Percentiles rank a stretch among this genome's conserved stretches.
Conservation (phyloP, 352 stramenopile genomes). For the Pythium dissimile region DNA sequence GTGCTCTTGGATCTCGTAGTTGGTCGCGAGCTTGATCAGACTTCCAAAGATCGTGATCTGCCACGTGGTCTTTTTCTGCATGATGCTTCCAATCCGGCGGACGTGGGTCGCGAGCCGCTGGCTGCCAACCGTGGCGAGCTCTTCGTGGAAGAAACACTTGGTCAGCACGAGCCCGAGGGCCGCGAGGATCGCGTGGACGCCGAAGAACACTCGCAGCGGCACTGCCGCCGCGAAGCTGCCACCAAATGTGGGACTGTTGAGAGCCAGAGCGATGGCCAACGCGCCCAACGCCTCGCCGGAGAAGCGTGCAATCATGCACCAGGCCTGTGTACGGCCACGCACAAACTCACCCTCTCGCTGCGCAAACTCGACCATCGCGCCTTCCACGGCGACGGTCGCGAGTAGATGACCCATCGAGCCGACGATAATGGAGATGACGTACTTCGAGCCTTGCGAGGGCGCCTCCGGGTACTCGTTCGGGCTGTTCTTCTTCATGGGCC, state of each 20-base stretch:
- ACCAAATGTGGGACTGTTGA: constrained; percentile 9
- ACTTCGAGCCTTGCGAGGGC: neutral
- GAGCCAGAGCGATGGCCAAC: neutral
- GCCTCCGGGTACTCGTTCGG: neutral
- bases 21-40: neutral
- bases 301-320: constrained; percentile 9
- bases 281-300: neutral
- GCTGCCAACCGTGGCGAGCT: neutral
- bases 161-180: neutral
- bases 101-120: constrained; percentile 6
- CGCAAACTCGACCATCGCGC: constrained; percentile 18
- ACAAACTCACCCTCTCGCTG: constrained; percentile 15
- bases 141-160: neutral
- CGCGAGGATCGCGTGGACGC: neutral
- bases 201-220: neutral
- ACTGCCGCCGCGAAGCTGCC: constrained; percentile 10
- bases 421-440: constrained; percentile 4
- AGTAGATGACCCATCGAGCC: constrained; percentile 12
- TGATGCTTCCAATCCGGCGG: constrained; percentile 5
- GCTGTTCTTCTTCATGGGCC: neutral
- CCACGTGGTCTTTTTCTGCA: constrained; percentile 12
- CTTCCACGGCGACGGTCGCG: constrained; percentile 8
- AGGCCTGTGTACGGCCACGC: constrained; percentile 2
- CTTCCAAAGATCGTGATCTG: constrained; percentile 9
- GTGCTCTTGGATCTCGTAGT: neutral